Base-by-base conservation (phyloP, 176 grass and related monocot genomes). In the Thalia dealbata region DNA sequence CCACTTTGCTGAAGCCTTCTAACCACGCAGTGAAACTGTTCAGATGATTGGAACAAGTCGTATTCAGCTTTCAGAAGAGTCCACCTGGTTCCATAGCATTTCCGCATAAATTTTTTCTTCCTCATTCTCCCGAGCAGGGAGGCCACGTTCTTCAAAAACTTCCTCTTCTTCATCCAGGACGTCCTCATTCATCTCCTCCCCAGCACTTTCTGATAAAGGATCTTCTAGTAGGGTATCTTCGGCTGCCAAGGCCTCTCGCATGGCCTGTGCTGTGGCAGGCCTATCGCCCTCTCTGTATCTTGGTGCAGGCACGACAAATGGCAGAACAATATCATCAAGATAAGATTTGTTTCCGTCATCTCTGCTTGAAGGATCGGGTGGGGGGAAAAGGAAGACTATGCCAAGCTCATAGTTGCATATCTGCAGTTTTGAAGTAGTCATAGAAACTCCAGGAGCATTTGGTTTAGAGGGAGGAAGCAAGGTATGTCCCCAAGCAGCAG, bases 401-500 rank as follows among this genome's bases (percentile, higher is more conserved):
- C 88, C 92, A 6, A 91, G 86, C 74, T 96, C 92, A 75, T 96
- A 96, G 82, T 96, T 91, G 76, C 88, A 96, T 60, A 96, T 81
- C 79, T 89, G 88, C 52, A 96, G 52, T 74, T 62, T 96, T 74
- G 73, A 41, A 67, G 66, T 71, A 54, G 64, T n/a, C 52, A 16
- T 56, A 61, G 43, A 74, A 67, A 14, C 51, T 75, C 78, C 73
- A 63, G 28, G 56, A 55, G 65, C 14, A 66, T 85, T 91, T 64
- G 58, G 41, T 87, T 73, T 76, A 26, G 88, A 65, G 28, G 83
- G 80, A 61, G 88, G 77, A 64, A 48, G 41, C 2, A 96, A 71
- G 10, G 26, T 76, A 35, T 78, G 85, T 59, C 92, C 92, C 88
- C 92, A 96, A 46, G 88, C 92, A 67, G 92, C 88, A 38, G 92